Base-by-base conservation (phyloP, 2,329 filamentous ascomycete genomes). In the Camillea tinctor region DNA sequence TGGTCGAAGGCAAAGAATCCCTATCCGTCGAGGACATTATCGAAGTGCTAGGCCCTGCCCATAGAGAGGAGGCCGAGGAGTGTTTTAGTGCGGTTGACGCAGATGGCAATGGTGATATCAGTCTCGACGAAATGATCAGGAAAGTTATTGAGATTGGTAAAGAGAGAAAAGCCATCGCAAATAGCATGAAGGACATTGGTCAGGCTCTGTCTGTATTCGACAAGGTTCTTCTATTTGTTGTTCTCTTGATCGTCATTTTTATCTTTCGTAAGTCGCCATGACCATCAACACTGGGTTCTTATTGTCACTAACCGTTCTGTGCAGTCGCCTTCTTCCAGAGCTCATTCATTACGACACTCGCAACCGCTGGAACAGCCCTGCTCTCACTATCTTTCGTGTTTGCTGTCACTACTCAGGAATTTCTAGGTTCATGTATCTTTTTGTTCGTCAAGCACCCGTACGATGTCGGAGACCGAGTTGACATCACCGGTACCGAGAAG, bases 401-500 rank as follows among this genome's bases (percentile, higher is more conserved):
- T 75, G 89, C 93, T 22, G 89, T 90, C 58, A 97, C 93, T 1
- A 89, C 90, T 3, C 93, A 97, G 76, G 95, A 99, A 76, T 90
- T 99, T 64, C 85, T 99, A n/a, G 94, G 94, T 71, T 97, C 93
- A 44, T 98, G 94, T 80, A 97, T 99, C 71, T 99, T 99, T 80
- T 80, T 99, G 1, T 99, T 99, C 71, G 92, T 98, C 80, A 99
- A 99, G 81, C 95, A 99, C 74, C 94, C 95, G 0, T 98, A 91
- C 74, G 95, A 99, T 73, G 93, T 98, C 21, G 93, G 94, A 62
- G 95, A 99, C 74, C 89, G 95, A 23, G 91, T 98, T 50, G 93
- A 97, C 69, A 90, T 98, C 64, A 79, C 74, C 56, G 81, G 81
- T 17, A 74, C 77, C 8, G 77, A 80, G 63, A 78, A 79, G 60